Evolutionary conservation across 495 filamentous ascomycete species (phyloP).

Genomic region (Stereocaulon alpinum): DNA sequence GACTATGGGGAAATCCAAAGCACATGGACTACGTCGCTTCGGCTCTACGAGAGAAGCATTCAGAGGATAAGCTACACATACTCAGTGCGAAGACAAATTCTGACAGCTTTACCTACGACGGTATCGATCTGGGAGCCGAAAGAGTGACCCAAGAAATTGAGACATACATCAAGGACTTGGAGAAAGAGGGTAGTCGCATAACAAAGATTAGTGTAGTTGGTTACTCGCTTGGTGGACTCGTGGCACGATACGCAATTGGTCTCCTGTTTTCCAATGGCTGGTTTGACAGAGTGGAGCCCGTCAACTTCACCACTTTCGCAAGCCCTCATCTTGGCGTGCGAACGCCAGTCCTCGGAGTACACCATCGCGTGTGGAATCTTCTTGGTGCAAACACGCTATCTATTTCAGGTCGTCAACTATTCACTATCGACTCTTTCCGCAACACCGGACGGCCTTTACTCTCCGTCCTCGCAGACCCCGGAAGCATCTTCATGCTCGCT

Average conservation of each 20-base stretch:
- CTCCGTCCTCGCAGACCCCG: constrained; percentile 68
- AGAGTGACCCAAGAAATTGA: constrained; percentile 83
- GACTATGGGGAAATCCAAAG: constrained; percentile 84
- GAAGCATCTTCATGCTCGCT: constrained; percentile 76
- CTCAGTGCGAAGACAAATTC: constrained; percentile 69
- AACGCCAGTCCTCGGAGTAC: constrained; percentile 57
- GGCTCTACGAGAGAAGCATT: constrained; percentile 52
- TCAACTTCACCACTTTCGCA: constrained; percentile 92
- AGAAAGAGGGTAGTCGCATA: constrained; percentile 54
- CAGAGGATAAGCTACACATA: constrained; percentile 57
- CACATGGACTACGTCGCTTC: constrained; percentile 67
- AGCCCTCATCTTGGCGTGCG: constrained; percentile 82
- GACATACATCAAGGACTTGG: constrained; percentile 59
- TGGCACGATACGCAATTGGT: constrained; percentile 80
- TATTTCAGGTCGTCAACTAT: constrained; percentile 76
- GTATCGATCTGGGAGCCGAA: constrained; percentile 84
- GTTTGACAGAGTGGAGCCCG: constrained; percentile 66
- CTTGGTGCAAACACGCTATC: constrained; percentile 68
- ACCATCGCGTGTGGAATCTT: constrained; percentile 65
- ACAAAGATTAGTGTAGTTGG: constrained; percentile 77
- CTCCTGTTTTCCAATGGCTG: constrained; percentile 69
- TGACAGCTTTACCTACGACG: constrained; percentile 85
- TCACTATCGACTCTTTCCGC: constrained; percentile 75
- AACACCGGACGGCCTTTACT: constrained; percentile 71
- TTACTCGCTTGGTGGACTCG: constrained; percentile 77